Evolutionary conservation across 2,329 filamentous ascomycete species (phyloP).

Genomic region (Berkeleyomyces rouxiae): DNA sequence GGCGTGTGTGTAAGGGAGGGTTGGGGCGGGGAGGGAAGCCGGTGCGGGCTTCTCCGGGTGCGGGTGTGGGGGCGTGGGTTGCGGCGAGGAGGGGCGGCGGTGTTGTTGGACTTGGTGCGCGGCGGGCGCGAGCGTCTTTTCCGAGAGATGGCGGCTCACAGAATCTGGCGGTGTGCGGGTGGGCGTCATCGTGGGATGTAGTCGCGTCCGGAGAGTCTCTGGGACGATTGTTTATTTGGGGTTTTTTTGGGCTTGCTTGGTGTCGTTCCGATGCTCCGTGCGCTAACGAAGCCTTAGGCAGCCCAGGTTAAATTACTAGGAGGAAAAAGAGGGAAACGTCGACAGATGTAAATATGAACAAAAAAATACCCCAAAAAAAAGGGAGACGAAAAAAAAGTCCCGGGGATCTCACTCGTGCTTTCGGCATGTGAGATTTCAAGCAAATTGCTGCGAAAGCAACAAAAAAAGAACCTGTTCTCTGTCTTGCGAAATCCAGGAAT

Average conservation of each 20-base stretch:
- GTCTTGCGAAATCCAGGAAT: too few relatives aligned
- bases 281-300: not conserved
- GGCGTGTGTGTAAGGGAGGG: not conserved
- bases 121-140: not conserved
- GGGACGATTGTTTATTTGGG: not conserved
- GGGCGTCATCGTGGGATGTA: not conserved
- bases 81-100: too few relatives aligned
- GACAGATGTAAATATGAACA: too few relatives aligned
- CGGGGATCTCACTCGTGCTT: too few relatives aligned
- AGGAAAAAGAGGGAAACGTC: too few relatives aligned
- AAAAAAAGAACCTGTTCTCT: too few relatives aligned
- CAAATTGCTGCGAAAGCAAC: too few relatives aligned
- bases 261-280: not conserved
- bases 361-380: too few relatives aligned
- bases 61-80: too few relatives aligned
- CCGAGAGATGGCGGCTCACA: not conserved
- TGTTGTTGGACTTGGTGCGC: not conserved
- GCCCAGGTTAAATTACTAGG: not conserved
- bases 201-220: not conserved
- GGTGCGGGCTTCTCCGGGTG: not conserved
- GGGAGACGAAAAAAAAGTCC: too few relatives aligned
- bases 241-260: not conserved
- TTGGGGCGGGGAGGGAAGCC: not conserved
- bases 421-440: too few relatives aligned
- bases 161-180: not conserved